These are phyloP conservation scores for Fusarium sp. DNA, from an alignment of 2,329 filamentous ascomycete species.

Conservation along the genomic window DNA sequence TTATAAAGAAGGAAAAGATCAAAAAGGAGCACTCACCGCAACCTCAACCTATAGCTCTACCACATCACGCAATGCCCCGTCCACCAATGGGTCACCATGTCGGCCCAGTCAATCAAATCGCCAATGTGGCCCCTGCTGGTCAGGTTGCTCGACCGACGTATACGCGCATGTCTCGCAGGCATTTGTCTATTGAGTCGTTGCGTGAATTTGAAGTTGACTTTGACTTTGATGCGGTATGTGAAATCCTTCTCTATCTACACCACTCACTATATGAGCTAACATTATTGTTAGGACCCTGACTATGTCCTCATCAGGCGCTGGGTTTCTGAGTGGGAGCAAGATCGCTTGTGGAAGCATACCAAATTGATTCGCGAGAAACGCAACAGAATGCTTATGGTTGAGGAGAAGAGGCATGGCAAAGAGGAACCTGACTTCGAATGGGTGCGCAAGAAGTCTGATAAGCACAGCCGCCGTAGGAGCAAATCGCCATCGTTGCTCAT, in stretches of 20 bases:
- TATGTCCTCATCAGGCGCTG: slow-evolving; percentile 78
- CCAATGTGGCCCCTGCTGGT: neutral
- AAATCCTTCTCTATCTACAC: neutral
- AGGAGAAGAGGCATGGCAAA: slow-evolving; percentile 55
- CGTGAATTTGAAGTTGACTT: slow-evolving; percentile 65
- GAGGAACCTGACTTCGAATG: slow-evolving; percentile 62
- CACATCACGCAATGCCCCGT: slow-evolving; percentile 12
- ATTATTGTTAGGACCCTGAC: slow-evolving; percentile 64
- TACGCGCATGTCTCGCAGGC: slow-evolving; percentile 69
- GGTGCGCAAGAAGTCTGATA: slow-evolving; percentile 65
- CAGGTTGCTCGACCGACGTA: slow-evolving; percentile 60
- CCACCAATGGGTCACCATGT: slow-evolving; percentile 10
- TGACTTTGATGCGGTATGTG: slow-evolving; percentile 64
- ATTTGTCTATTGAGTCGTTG: slow-evolving; percentile 70
- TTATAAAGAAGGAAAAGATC: slow-evolving; percentile 65
- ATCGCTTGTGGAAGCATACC: slow-evolving; percentile 77
- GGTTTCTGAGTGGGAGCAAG: slow-evolving; percentile 76
- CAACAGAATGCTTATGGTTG: slow-evolving; percentile 57
- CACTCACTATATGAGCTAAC: slow-evolving; percentile 45
- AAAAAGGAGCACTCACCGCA: slow-evolving; percentile 43
- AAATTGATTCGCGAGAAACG: slow-evolving; percentile 67
- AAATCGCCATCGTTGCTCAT: slow-evolving; percentile 65
- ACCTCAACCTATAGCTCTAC: slow-evolving; percentile 19
- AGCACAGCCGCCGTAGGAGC: slow-evolving; percentile 60
- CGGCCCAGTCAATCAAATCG: slow-evolving; percentile 12